Percentiles rank a stretch among this genome's conserved stretches.
phyloP scores from a whole-genome alignment of 2,329 filamentous ascomycete species.

The Ceratocystis destructans region DNA sequence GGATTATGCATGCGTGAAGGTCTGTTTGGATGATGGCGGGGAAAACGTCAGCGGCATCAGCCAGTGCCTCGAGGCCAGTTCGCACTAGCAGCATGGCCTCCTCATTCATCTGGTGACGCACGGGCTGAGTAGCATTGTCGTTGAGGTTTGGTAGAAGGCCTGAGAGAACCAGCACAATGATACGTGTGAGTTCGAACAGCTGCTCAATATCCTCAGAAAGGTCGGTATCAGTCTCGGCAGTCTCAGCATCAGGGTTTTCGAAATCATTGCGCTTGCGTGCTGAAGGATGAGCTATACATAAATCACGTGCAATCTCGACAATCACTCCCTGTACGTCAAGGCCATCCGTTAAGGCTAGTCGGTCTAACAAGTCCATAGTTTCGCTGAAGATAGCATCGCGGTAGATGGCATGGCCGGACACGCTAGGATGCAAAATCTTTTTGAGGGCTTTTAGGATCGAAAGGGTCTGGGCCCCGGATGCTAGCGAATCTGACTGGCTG shows the following conservation, averaged over 20 bases:
- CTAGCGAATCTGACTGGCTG: constrained; percentile 40
- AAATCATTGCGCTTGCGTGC: constrained; percentile 40
- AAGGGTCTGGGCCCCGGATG: constrained; percentile 63
- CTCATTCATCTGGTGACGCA: constrained; percentile 68
- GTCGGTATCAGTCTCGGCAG: constrained; percentile 51
- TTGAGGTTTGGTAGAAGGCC: constrained; percentile 73
- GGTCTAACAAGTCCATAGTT: constrained; percentile 89
- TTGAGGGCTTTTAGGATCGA: constrained; percentile 84
- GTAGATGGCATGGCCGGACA: constrained; percentile 93
- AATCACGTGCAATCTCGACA: constrained; percentile 79
- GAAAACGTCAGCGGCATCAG: constrained; percentile 90
- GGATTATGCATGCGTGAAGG: constrained; percentile 87
- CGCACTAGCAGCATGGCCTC: constrained; percentile 72
- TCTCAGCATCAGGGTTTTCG: not conserved
- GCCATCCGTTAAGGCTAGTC: constrained; percentile 81
- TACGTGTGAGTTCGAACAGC: constrained; percentile 88
- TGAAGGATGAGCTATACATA: constrained; percentile 84
- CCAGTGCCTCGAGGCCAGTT: constrained; percentile 70
- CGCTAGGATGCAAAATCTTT: constrained; percentile 86
- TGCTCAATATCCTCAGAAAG: constrained; percentile 96
- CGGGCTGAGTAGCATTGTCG: constrained; percentile 43
- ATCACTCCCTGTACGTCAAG: constrained; percentile 82
- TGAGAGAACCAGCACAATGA: constrained; percentile 85
- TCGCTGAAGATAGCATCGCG: constrained; percentile 91
- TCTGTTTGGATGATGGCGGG: constrained; percentile 94